Evolutionary conservation across 1,139 yeast species (phyloP).

Genomic region (Taphrina betulina): DNA sequence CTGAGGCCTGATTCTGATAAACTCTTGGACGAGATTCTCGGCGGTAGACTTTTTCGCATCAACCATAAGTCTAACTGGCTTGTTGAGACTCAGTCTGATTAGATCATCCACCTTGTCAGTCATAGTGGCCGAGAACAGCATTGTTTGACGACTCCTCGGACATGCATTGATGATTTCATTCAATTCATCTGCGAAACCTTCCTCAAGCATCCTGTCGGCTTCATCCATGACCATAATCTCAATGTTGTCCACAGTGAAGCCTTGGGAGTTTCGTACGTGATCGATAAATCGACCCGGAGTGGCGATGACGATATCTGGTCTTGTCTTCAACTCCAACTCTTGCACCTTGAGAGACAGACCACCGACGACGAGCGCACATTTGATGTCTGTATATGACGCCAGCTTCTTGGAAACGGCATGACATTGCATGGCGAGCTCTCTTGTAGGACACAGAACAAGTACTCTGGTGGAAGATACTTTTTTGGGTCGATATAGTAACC

Average conservation of each 20-base stretch:
- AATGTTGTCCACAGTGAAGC: slow-evolving; percentile 83
- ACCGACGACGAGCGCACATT: slow-evolving; percentile 94
- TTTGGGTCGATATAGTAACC: slow-evolving; percentile 83
- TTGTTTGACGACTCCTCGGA: slow-evolving; percentile 88
- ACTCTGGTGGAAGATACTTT: slow-evolving; percentile 86
- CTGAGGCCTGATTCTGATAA: slow-evolving; percentile 80
- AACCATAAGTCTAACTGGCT: slow-evolving; percentile 92
- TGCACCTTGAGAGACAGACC: slow-evolving; percentile 93
- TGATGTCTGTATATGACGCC: slow-evolving; percentile 70
- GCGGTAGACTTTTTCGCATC: slow-evolving; percentile 96
- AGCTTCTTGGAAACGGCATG: slow-evolving; percentile 87
- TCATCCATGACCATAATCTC: slow-evolving; percentile 93
- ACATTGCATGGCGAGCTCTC: slow-evolving; percentile 96
- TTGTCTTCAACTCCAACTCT: slow-evolving; percentile 83
- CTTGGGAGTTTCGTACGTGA: slow-evolving; percentile 91
- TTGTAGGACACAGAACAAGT: slow-evolving; percentile 86
- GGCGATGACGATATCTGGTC: slow-evolving; percentile 96
- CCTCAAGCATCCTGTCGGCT: slow-evolving; percentile 99
- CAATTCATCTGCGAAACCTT: slow-evolving; percentile 93
- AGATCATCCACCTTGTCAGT: slow-evolving; percentile 73
- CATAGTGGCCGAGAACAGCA: slow-evolving; percentile 97
- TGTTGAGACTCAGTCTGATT: slow-evolving; percentile 79
- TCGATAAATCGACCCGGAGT: slow-evolving; percentile 97
- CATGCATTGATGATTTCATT: slow-evolving; percentile 82
- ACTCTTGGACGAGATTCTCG: slow-evolving; percentile 80